These are phyloP conservation scores for Tubosaeta sp. DNA, from an alignment of 768 basidiomycete species.

Conservation along the genomic window DNA sequence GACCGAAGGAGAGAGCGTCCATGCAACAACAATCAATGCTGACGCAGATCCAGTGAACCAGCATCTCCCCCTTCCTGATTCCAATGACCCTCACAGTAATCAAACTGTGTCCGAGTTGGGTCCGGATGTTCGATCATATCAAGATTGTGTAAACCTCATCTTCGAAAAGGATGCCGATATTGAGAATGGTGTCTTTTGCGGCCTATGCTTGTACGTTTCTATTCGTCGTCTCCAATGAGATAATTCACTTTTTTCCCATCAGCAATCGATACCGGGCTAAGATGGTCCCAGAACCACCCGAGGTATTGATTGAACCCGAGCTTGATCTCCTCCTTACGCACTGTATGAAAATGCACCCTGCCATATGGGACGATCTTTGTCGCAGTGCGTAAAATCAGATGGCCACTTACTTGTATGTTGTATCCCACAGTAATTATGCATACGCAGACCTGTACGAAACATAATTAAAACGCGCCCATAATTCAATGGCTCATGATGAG, in stretches of 20 bases:
- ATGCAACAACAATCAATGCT: not conserved
- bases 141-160: constrained; percentile 37
- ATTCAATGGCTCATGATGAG: not conserved
- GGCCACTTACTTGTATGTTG: not conserved
- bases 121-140: constrained; percentile 36
- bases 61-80: not conserved
- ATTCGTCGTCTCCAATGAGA: not conserved
- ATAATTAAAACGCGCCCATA: constrained; percentile 2
- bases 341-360: constrained; percentile 44
- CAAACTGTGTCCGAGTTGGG: not conserved
- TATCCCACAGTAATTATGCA: constrained; percentile 15
- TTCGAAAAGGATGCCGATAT: constrained; percentile 32
- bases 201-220: constrained; percentile 48
- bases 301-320: constrained; percentile 23
- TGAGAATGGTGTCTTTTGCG: constrained; percentile 35
- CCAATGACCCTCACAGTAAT: not conserved
- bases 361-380: constrained; percentile 45
- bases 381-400: constrained; percentile 9
- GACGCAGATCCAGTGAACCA: not conserved
- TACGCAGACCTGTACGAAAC: not conserved
- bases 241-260: not conserved
- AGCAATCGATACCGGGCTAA: constrained; percentile 26
- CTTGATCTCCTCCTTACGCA: constrained; percentile 46
- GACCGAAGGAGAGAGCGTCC: constrained; percentile 5
- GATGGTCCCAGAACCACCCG: constrained; percentile 28